These are phyloP conservation scores for Lactarius quietus DNA, from an alignment of 768 basidiomycete species.

Conservation along the genomic window DNA sequence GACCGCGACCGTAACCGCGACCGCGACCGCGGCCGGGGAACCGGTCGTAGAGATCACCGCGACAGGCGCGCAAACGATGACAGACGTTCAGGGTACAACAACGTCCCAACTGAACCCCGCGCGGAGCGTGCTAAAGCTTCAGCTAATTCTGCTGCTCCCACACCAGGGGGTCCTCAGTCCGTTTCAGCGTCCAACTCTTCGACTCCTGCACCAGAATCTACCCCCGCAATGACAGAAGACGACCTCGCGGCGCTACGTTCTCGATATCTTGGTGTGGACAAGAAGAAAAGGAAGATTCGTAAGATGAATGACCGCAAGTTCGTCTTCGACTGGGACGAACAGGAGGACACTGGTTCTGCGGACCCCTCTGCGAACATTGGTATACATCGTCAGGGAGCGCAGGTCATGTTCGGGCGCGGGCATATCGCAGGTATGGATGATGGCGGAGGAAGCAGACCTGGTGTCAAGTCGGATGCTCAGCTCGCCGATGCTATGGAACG, in stretches of 20 bases:
- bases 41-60: slow-evolving; percentile 36
- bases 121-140: slow-evolving; percentile 57
- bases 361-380: slow-evolving; percentile 73
- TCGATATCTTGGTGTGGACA: slow-evolving; percentile 91
- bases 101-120: slow-evolving; percentile 79
- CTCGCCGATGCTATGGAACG: slow-evolving; percentile 82
- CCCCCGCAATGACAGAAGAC: slow-evolving; percentile 70
- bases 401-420: slow-evolving; percentile 86
- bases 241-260: slow-evolving; percentile 85
- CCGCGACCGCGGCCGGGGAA: slow-evolving; percentile 26
- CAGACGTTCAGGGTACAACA: slow-evolving; percentile 49
- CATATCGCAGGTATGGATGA: slow-evolving; percentile 87
- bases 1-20: slow-evolving; percentile 31
- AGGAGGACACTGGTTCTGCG: slow-evolving; percentile 86
- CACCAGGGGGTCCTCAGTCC: slow-evolving; percentile 35
- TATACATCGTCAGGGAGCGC: slow-evolving; percentile 72
- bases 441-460: slow-evolving; percentile 41
- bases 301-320: slow-evolving; percentile 97
- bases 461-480: slow-evolving; percentile 40
- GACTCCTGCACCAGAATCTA: slow-evolving; percentile 39
- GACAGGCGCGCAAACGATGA: slow-evolving; percentile 36
- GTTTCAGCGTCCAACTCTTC: slow-evolving; percentile 19
- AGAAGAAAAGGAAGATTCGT: slow-evolving; percentile 90
- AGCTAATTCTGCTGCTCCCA: slow-evolving; percentile 47
- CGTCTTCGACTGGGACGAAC: slow-evolving; percentile 98